These are phyloP conservation scores for Penicillium malachiteum DNA, from an alignment of 495 filamentous ascomycete genomes.

Conservation along the genomic window DNA sequence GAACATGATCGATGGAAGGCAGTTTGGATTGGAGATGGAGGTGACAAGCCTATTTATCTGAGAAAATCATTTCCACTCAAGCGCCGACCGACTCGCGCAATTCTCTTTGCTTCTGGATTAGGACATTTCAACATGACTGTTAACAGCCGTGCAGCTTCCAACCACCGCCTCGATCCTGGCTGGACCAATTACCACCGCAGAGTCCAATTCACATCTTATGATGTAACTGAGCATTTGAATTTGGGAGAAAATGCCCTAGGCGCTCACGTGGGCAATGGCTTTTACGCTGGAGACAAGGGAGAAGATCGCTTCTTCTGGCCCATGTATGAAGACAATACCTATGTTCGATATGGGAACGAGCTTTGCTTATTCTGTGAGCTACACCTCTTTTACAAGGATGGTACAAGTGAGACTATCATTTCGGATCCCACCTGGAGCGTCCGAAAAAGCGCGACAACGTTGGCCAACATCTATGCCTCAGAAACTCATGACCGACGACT, in stretches of 20 bases:
- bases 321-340: slow-evolving; percentile 35
- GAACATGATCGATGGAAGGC: slow-evolving; percentile 29
- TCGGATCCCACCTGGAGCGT: slow-evolving; percentile 28
- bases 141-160: slow-evolving; percentile 23
- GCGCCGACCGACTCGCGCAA: slow-evolving; percentile 12
- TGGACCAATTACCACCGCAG: slow-evolving; percentile 33
- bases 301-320: slow-evolving; percentile 33
- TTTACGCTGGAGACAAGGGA: slow-evolving; percentile 31
- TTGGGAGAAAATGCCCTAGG: slow-evolving; percentile 23
- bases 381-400: slow-evolving; percentile 26
- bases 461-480: slow-evolving; percentile 33
- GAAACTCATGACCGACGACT: slow-evolving; percentile 25
- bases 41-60: slow-evolving; percentile 31
- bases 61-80: slow-evolving; percentile 21
- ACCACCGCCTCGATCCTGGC: slow-evolving; percentile 28
- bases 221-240: slow-evolving; percentile 19
- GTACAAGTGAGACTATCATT: slow-evolving; percentile 20
- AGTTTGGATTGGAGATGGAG: slow-evolving; percentile 32
- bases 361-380: slow-evolving; percentile 32
- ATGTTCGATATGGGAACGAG: slow-evolving; percentile 31
- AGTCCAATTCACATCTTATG: slow-evolving; percentile 28
- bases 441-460: slow-evolving; percentile 24
- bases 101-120: slow-evolving; percentile 28
- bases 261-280: slow-evolving; percentile 30
- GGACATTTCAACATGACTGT: slow-evolving; percentile 31